Conservation (phyloP, 345 rosid genomes). For the Brassica juncea region DNA sequence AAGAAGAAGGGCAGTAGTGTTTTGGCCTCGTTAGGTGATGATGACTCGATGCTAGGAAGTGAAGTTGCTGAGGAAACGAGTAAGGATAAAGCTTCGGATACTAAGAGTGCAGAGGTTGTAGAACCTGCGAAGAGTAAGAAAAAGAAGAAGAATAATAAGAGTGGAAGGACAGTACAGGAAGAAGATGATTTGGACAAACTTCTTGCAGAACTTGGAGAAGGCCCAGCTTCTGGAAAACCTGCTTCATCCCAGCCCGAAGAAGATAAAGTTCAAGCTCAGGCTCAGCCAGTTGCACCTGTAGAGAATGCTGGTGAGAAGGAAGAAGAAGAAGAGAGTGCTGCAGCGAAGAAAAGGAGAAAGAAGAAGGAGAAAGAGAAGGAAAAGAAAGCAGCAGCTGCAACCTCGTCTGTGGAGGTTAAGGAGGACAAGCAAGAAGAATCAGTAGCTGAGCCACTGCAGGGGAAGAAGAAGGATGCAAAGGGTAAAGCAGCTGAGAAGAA, state of each 20-base stretch:
- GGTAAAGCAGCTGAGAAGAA: conserved; percentile 85
- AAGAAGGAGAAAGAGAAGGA: conserved; percentile 83
- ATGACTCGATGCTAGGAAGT: conserved; percentile 11
- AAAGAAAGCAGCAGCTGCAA: conserved; percentile 57
- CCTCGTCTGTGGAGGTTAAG: conserved; percentile 44
- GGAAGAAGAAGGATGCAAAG: conserved; percentile 72
- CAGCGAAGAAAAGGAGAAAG: conserved; percentile 90
- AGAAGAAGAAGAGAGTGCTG: conserved; percentile 80
- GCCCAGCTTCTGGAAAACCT: conserved; percentile 45
- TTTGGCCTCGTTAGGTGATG: conserved; percentile 44
- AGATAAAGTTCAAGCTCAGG: conserved; percentile 54
- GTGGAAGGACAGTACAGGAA: conserved; percentile 88
- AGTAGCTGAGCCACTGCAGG: conserved; percentile 49
- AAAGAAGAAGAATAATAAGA: conserved; percentile 76
- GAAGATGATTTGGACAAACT: conserved; percentile 95
- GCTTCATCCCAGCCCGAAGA: conserved; percentile 33
- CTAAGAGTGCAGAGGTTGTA: conserved; percentile 51
- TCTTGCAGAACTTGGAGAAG: conserved; percentile 86
- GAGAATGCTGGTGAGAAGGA: conserved; percentile 61
- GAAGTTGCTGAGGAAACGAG: conserved; percentile 39
- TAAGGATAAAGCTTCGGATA: conserved; percentile 33
- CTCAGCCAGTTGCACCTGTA: conserved; percentile 45
- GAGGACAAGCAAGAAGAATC: conserved; percentile 55
- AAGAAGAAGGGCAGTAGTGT: conserved; percentile 56
- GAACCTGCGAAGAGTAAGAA: conserved; percentile 74